Base-by-base conservation (phyloP, 192 early-diverging fungal genomes). In the Mortierella antarctica region DNA sequence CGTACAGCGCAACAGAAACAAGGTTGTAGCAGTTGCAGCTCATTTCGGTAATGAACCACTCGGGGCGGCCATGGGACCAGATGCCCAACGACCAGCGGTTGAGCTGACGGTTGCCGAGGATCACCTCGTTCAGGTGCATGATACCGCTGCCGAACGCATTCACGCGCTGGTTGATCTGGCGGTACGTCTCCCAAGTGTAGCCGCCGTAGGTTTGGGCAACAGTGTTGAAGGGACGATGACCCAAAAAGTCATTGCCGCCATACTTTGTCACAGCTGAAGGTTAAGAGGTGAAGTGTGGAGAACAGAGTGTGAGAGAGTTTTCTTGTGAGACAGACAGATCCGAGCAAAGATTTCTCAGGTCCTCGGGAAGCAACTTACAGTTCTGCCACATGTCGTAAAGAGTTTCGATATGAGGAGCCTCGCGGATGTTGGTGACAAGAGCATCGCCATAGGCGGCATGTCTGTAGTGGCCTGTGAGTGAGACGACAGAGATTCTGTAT, bases 1-100 rank as follows among this genome's bases (percentile, higher is more conserved):
- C 96, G 85, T 97, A 96, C 15, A 98, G 83, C 5, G 96, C 89
- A 14, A 97, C 95, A 8, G 89, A 83, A 55, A 89, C 83, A 58
- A 91, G 53, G 83, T 88, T 89, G 73, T 93, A 88, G 60, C 74
- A 82, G 46, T 86, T 72, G 39, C 87, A 83, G 13, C 67, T 89
- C 62, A 86, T 87, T 69, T 92, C 90, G 6, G 86, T 78, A 69
- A 93, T 84, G 59, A 72, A 74, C 59, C 65, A 75, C 84, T 82
- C 89, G 15, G 89, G 85, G 9, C 91, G 86, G 74, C 92, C 93
- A 61, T 84, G 76, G 6, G 92, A 68, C 77, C 91, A 93, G 71
- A 95, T 85, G 52, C 91, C 93, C 41, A 93, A 71, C 14, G 87
- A 78, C 80, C 87, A 85, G 65, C 83, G 65, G 51, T 78, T 65